Evolutionary conservation across 1,284 basidiomycete genomes (phyloP), one percentile per base, ranked within the genome.

Genomic region (Ceratobasidium sp.): DNA sequence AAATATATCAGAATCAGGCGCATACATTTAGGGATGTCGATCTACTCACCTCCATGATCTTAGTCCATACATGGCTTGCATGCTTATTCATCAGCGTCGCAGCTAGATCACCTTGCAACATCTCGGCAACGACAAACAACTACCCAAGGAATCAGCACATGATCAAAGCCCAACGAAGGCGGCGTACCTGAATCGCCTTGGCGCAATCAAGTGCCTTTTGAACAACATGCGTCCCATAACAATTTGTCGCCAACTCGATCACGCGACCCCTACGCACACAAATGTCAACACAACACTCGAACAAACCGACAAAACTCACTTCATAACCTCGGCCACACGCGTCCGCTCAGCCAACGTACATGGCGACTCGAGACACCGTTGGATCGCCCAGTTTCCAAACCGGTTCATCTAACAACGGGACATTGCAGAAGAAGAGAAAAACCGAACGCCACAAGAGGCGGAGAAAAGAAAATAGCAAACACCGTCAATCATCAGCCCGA

Each of bases 171-270:
- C 18, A 23, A 39, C 51, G 20, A 26, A 23, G 20, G 23, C 20
- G 3, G 70, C 79, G 33, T 58, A 82, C 82, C 53, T 93, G 88
- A 56, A 95, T 91, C 3, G 94, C 93, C 84, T 95, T 94, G 81
- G 95, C 94, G 82, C 94, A 95, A 81, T 95, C 94, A 51, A 95
- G 89, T n/a, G 94, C 94, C 84, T 95, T 95, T 83, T 95, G 94
- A 1, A 95, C 87, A 49, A 95, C 94, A 82, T 95, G 94, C 71
- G 94, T 95, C 0, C 94, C 94, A 82, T 95, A 95, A 82, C 94
- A 95, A 81, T 95, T 95, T 18, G 91, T 94, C 1, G 94, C 93
- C 39, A 95, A 89, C 51, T 95, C 94, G 10, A 95, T 94, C 73
- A 95, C 90, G 42, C 92, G 91, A 15, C 93, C 92, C 72, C 93